A percentile compares a stretch with the other conserved stretches of the same genome.
Conservation (phyloP, 1,139 yeast genomes). For the Kluyveromyces sp. region DNA sequence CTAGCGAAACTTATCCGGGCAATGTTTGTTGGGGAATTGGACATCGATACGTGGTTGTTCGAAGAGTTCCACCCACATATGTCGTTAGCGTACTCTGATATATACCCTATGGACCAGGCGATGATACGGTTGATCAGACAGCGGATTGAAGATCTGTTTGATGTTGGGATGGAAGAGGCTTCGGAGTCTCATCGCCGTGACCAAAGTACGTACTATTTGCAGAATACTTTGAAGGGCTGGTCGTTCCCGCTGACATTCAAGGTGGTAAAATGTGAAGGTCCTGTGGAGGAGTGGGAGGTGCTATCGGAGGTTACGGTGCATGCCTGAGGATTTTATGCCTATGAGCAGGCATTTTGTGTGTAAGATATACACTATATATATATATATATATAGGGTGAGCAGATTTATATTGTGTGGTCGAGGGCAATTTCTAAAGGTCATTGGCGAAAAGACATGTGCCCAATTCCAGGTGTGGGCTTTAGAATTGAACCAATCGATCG, state of each 20-base stretch:
- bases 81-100: slow-evolving; percentile 60
- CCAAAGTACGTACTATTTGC: slow-evolving; percentile 21
- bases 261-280: slow-evolving; percentile 69
- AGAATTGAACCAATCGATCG: too few relatives aligned
- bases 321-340: slow-evolving; percentile 3
- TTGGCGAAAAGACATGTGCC: too few relatives aligned
- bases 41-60: slow-evolving; percentile 40
- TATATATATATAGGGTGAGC: neutral
- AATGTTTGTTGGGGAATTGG: slow-evolving; percentile 44
- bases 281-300: slow-evolving; percentile 61
- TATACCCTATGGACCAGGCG: slow-evolving; percentile 65
- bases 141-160: slow-evolving; percentile 62
- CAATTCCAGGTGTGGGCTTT: too few relatives aligned
- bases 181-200: slow-evolving; percentile 15
- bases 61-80: slow-evolving; percentile 65
- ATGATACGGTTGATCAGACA: slow-evolving; percentile 58
- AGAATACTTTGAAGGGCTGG: slow-evolving; percentile 18
- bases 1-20: slow-evolving; percentile 67
- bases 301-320: slow-evolving; percentile 48
- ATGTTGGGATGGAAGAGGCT: slow-evolving; percentile 37
- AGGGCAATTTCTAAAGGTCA: too few relatives aligned
- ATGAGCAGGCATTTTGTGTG: neutral
- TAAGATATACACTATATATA: neutral
- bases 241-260: slow-evolving; percentile 48
- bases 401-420: too few relatives aligned